phyloP scores from a whole-genome alignment of 106 monocot genomes.

The Allium fistulosum region DNA sequence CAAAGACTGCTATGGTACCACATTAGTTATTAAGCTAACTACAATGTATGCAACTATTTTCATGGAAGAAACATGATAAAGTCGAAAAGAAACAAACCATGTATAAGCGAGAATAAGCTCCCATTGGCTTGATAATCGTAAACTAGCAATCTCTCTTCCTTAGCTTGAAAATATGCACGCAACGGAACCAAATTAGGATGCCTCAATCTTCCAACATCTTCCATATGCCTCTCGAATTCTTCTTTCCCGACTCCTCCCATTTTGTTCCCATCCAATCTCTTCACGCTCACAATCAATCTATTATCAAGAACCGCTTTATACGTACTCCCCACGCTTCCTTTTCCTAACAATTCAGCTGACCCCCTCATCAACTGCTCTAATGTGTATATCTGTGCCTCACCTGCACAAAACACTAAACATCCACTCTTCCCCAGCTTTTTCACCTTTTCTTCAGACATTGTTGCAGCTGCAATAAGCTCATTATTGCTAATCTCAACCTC shows the following conservation, averaged over 20 bases:
- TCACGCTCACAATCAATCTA: slow-evolving; percentile 43
- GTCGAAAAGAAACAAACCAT: slow-evolving; percentile 32
- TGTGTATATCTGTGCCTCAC: slow-evolving; percentile 46
- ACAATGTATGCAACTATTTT: too few relatives aligned
- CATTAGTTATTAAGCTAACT: too few relatives aligned
- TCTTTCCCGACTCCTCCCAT: slow-evolving; percentile 39
- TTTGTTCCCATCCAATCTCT: slow-evolving; percentile 48
- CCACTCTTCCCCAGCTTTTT: slow-evolving; percentile 64
- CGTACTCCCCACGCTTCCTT: slow-evolving; percentile 60
- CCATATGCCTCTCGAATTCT: slow-evolving; percentile 77
- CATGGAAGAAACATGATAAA: too few relatives aligned
- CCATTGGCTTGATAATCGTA: slow-evolving; percentile 89
- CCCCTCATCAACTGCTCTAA: slow-evolving; percentile 75
- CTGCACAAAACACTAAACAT: slow-evolving; percentile 70
- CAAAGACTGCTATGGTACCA: too few relatives aligned
- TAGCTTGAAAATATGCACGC: slow-evolving; percentile 72
- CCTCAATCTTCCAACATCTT: slow-evolving; percentile 60
- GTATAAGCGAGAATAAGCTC: slow-evolving; percentile 77
- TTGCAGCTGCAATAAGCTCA: slow-evolving; percentile 24
- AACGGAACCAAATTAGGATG: slow-evolving; percentile 80
- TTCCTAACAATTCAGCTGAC: slow-evolving; percentile 82
- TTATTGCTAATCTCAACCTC: slow-evolving; percentile 22
- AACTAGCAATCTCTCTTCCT: slow-evolving; percentile 85
- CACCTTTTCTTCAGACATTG: slow-evolving; percentile 46
- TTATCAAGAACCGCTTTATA: slow-evolving; percentile 67